A percentile compares a stretch with the other conserved stretches of the same genome.
Conservation (phyloP, 2,329 filamentous ascomycete species). For the Talaromyces sp. region DNA sequence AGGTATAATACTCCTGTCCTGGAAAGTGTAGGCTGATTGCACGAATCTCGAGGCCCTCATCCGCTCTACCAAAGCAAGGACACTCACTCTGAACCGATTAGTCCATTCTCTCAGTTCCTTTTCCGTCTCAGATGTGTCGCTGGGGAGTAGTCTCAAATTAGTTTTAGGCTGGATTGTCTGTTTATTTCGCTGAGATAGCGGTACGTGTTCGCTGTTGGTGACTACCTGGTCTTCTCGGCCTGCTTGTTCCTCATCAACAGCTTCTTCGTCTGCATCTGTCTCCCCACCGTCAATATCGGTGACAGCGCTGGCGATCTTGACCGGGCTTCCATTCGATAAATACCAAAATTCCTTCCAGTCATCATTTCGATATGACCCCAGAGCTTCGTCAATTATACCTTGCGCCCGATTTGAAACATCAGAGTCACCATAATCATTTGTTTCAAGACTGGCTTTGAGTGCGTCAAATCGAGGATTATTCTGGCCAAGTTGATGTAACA, state of each 20-base stretch:
- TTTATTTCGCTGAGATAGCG: not conserved
- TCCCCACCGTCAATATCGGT: not conserved
- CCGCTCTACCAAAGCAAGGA: conserved; percentile 25
- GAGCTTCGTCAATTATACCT: conserved; percentile 23
- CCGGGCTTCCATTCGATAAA: not conserved
- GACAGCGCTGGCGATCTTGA: not conserved
- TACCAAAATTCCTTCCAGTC: conserved; percentile 34
- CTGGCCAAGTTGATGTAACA: conserved; percentile 26
- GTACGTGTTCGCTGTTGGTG: not conserved
- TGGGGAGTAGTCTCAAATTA: conserved; percentile 13
- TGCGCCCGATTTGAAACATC: conserved; percentile 25
- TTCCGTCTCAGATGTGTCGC: conserved; percentile 19
- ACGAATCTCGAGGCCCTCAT: conserved; percentile 27
- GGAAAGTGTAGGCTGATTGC: conserved; percentile 22
- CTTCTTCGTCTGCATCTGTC: not conserved
- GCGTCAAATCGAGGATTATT: conserved; percentile 28
- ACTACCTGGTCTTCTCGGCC: not conserved
- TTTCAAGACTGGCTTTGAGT: conserved; percentile 26
- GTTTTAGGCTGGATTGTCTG: not conserved
- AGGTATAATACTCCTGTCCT: conserved; percentile 18
- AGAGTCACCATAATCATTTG: conserved; percentile 31
- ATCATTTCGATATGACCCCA: conserved; percentile 19
- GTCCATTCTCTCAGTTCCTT: conserved; percentile 22
- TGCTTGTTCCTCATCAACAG: not conserved
- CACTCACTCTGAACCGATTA: conserved; percentile 21